Evolutionary conservation across 75 land plant species (phyloP).

Genomic region (Larix kaempferi): DNA sequence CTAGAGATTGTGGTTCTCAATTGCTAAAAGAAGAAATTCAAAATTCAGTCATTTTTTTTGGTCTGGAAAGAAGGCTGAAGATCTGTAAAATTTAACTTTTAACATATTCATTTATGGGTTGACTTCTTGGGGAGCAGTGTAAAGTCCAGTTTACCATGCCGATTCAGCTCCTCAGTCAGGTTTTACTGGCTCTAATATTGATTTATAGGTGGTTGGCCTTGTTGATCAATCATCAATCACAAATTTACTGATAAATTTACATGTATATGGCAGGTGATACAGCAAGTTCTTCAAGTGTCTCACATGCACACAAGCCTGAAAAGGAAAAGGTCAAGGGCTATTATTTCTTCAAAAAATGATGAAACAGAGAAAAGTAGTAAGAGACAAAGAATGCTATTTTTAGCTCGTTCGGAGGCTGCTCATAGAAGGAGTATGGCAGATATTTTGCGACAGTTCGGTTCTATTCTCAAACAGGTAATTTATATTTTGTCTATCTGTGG

Average conservation of each 20-base stretch:
- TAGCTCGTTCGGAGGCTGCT: slow-evolving; percentile 31
- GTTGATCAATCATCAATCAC: not conserved
- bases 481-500: not conserved
- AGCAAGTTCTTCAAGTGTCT: slow-evolving; percentile 20
- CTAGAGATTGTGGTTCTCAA: not conserved
- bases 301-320: slow-evolving; percentile 22
- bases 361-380: slow-evolving; percentile 21
- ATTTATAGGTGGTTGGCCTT: not conserved
- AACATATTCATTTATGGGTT: not conserved
- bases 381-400: slow-evolving; percentile 30
- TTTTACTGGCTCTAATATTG: not conserved
- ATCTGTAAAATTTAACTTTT: not conserved
- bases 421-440: slow-evolving; percentile 34
- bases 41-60: not conserved
- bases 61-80: not conserved
- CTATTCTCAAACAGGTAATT: slow-evolving; percentile 35
- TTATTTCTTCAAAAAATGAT: slow-evolving; percentile 12
- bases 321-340: slow-evolving; percentile 20
- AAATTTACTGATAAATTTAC: not conserved
- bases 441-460: slow-evolving; percentile 25
- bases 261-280: slow-evolving; percentile 19
- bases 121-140: not conserved
- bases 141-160: not conserved
- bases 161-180: not conserved
- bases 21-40: not conserved